These are phyloP conservation scores for Tetraselmis chui DNA, from an alignment of 139 green algal species.

Conservation along the genomic window DNA sequence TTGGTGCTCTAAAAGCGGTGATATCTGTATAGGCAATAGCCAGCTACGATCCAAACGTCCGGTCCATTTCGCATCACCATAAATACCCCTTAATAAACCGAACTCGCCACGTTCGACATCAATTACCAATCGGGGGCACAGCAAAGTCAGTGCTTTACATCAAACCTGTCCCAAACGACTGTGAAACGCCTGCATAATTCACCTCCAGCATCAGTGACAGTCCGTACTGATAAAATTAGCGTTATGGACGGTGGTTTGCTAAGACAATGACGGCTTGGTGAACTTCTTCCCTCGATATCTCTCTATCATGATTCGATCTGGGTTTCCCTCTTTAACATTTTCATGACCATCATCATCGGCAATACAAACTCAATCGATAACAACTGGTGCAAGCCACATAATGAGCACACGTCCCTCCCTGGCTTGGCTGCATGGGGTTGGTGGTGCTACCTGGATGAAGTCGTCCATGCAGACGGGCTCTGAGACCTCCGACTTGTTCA, in stretches of 20 bases:
- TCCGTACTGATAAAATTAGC: conserved; percentile 66
- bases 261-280: conserved; percentile 72
- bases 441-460: too few species aligned
- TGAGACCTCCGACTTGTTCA: conserved; percentile 6
- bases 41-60: too few species aligned
- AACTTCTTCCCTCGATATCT: conserved; percentile 69
- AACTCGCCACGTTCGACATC: neutral
- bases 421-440: too few species aligned
- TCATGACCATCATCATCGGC: neutral
- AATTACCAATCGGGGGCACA: neutral
- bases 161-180: conserved; percentile 22
- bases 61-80: too few species aligned
- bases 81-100: neutral
- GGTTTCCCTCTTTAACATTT: too few species aligned
- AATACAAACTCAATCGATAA: neutral
- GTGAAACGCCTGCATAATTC: conserved; percentile 70
- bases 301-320: too few species aligned
- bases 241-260: conserved; percentile 73
- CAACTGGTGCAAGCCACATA: neutral
- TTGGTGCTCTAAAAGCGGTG: too few species aligned
- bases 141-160: neutral
- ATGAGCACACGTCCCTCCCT: too few species aligned
- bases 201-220: too few species aligned
- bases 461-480: neutral
- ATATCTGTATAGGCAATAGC: too few species aligned